Evolutionary conservation across 1,284 basidiomycete genomes (phyloP).

Genomic region (Heterobasidion parviporum): DNA sequence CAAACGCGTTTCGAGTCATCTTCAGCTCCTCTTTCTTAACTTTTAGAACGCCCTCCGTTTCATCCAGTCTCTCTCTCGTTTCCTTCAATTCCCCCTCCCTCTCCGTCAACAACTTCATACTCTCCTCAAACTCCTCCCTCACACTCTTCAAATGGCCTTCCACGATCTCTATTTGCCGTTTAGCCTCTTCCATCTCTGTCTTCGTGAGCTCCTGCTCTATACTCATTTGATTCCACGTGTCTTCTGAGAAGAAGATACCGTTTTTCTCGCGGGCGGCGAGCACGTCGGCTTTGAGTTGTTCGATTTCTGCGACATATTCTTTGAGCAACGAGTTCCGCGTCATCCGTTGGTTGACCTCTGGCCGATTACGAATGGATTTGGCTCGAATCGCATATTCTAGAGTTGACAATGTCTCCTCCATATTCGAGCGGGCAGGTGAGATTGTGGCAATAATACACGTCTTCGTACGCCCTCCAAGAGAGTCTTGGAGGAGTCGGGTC

Average conservation of each 20-base stretch:
- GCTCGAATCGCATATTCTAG: constrained; percentile 96
- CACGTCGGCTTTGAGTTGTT: constrained; percentile 87
- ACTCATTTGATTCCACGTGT: constrained; percentile 82
- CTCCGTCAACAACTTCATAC: constrained; percentile 68
- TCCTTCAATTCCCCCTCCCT: constrained; percentile 68
- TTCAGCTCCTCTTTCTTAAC: constrained; percentile 47
- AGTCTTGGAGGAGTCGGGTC: constrained; percentile 96
- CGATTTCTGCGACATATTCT: constrained; percentile 95
- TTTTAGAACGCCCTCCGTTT: constrained; percentile 46
- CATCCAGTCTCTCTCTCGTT: constrained; percentile 51
- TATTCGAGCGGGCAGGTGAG: constrained; percentile 84
- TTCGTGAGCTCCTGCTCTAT: constrained; percentile 67
- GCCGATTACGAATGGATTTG: constrained; percentile 93
- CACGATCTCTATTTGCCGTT: constrained; percentile 75
- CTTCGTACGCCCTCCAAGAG: constrained; percentile 95
- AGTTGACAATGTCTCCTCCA: constrained; percentile 97
- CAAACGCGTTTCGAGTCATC: constrained; percentile 46
- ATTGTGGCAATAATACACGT: constrained; percentile 98
- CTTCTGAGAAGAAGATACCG: constrained; percentile 87
- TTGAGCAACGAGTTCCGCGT: constrained; percentile 88
- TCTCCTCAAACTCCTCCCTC: constrained; percentile 88
- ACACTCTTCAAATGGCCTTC: constrained; percentile 74
- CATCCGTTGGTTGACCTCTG: constrained; percentile 93
- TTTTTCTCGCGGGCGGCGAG: constrained; percentile 90
- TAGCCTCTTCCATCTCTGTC: constrained; percentile 75